phyloP scores from a whole-genome alignment of 2,329 filamentous ascomycete species.

The Colletotrichum salicis region DNA sequence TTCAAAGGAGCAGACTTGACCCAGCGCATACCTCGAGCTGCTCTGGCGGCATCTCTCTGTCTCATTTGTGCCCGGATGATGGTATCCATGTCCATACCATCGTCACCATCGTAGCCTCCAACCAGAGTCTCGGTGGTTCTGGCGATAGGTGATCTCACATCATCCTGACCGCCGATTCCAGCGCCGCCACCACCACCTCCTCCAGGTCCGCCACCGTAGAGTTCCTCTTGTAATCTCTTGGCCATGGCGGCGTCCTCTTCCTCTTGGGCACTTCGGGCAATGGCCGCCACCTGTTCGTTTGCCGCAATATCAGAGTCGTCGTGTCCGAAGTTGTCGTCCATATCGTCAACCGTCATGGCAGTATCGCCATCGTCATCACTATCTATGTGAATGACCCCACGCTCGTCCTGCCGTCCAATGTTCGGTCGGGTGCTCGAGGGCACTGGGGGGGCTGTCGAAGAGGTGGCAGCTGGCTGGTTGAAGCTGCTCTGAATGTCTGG shows the following conservation, averaged over 20 bases:
- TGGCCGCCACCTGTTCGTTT: constrained; percentile 49
- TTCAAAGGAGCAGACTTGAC: background rate
- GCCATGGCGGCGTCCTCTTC: constrained; percentile 97
- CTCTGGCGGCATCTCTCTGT: constrained; percentile 37
- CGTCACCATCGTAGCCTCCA: constrained; percentile 66
- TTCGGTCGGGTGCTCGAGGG: constrained; percentile 41
- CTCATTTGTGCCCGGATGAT: constrained; percentile 73
- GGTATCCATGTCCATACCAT: constrained; percentile 64
- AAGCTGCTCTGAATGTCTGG: constrained; percentile 73
- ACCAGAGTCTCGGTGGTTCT: constrained; percentile 92
- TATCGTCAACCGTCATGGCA: constrained; percentile 50
- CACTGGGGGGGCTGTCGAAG: constrained; percentile 44
- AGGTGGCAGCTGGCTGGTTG: constrained; percentile 48
- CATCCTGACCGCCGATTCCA: constrained; percentile 61
- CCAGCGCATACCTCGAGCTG: constrained; percentile 39
- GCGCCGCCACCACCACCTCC: constrained; percentile 46
- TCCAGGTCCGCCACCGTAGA: constrained; percentile 69
- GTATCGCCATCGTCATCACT: constrained; percentile 75
- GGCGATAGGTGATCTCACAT: constrained; percentile 88
- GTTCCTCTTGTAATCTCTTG: constrained; percentile 88
- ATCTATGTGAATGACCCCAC: constrained; percentile 78
- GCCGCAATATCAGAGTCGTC: constrained; percentile 47
- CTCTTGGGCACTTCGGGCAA: constrained; percentile 64
- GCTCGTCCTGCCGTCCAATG: constrained; percentile 60
- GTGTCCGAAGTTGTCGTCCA: constrained; percentile 50